Conservation (phyloP, 2,329 filamentous ascomycete species). For the Xylaria sp. region DNA sequence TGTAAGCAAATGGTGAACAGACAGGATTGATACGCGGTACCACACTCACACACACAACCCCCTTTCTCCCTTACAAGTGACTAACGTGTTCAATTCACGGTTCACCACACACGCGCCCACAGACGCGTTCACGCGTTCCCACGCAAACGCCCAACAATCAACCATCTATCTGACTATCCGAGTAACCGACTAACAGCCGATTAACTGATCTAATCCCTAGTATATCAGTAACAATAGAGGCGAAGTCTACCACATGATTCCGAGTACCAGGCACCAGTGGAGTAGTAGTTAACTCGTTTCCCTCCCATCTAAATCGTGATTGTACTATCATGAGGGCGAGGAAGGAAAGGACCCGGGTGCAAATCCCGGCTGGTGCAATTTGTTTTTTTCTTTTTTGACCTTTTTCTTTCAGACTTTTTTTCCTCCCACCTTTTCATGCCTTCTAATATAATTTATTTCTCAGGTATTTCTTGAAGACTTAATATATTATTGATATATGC, state of each 20-base stretch:
- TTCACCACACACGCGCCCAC: background rate
- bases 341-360: constrained; percentile 49
- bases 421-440: too few relatives aligned
- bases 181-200: too few relatives aligned
- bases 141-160: constrained; percentile 13
- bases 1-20: background rate
- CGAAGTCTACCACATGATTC: background rate
- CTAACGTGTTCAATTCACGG: background rate
- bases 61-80: background rate
- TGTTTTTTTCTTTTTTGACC: constrained; percentile 26
- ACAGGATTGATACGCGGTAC: too few relatives aligned
- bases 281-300: constrained; percentile 50
- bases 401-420: too few relatives aligned
- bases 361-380: constrained; percentile 48
- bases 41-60: background rate
- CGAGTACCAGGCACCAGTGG: constrained; percentile 29
- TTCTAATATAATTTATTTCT: too few relatives aligned
- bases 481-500: too few relatives aligned
- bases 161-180: too few relatives aligned
- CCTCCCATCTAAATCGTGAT: constrained; percentile 37
- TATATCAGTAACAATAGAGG: constrained; percentile 1
- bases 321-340: background rate
- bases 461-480: too few relatives aligned
- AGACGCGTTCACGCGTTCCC: too few relatives aligned
- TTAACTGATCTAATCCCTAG: background rate